Percentiles rank a stretch among this genome's conserved stretches.
phyloP scores from a whole-genome alignment of 148 eudicot species.

The Spergularia bocconei region DNA sequence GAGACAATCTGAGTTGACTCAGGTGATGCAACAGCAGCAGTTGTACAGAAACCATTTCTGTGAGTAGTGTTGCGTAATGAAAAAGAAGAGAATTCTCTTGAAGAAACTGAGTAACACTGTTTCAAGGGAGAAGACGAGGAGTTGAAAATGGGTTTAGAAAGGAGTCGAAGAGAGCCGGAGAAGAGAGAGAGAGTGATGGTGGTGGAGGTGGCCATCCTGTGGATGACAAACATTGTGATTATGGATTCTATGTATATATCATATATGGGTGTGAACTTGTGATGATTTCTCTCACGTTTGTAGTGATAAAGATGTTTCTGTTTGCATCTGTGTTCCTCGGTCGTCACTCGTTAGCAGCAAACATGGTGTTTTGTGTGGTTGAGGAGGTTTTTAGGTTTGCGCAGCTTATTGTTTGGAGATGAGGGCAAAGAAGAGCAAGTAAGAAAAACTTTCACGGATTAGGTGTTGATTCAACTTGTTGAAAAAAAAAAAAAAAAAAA shows the following conservation, averaged over 20 bases:
- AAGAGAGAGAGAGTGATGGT: conserved; percentile 37
- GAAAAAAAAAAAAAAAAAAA: no score
- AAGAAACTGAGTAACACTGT: conserved; percentile 25
- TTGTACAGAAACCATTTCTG: conserved; percentile 29
- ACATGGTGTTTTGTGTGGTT: no score
- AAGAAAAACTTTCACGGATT: no score
- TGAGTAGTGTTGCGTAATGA: conserved; percentile 13
- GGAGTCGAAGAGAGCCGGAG: conserved; percentile 36
- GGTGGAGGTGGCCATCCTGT: conserved; percentile 40
- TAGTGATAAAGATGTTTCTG: no score
- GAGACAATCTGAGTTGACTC: conserved; percentile 25
- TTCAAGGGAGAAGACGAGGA: conserved; percentile 22
- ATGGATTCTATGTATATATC: not conserved
- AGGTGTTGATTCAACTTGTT: no score
- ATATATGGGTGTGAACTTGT: no score
- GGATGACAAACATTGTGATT: conserved; percentile 38
- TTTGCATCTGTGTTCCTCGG: no score
- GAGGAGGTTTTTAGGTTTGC: no score
- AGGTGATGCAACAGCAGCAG: conserved; percentile 42
- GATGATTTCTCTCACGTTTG: no score
- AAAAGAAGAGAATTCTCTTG: conserved; percentile 18
- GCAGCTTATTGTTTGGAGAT: no score
- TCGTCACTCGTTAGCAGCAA: no score
- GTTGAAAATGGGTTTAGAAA: conserved; percentile 25
- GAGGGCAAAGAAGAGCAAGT: no score